Evolutionary conservation across 1,284 basidiomycete genomes (phyloP), one percentile per base, ranked within the genome.

Genomic region (Athelia psychrophila): DNA sequence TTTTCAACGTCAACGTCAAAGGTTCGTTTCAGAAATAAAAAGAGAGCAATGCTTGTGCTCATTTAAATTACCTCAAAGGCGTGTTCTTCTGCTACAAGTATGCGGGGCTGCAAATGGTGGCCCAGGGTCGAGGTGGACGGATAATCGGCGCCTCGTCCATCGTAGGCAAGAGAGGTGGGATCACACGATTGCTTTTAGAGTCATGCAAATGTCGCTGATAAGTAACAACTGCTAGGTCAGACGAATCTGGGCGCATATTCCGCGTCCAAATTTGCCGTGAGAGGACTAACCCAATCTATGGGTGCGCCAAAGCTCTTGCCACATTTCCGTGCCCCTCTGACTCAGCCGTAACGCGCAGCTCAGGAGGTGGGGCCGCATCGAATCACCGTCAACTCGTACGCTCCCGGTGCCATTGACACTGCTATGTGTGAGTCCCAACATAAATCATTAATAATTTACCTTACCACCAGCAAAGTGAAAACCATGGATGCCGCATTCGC

Each of bases 111-210:
- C 62, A 64, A 51, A 61, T 66, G 62, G 64, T 70, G 52, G 55
- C 58, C 47, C 67, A 65, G 51, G 64, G 59, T 16, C 36, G 57
- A 2, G 70, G 73, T 10, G 74, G 74, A 3, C 56, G 70, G 30
- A 67, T 76, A 3, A 64, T 77, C 19, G 72, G 71, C 23, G 65
- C 68, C 10, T 67, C 68, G 30, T 72, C 70, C n/a, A 51, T 65
- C 1, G 59, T 59, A 0, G 68, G 70, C 3, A 68, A 71, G 53
- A 61, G 60, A 61, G 67, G 70, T 63, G 48, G 44, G 42, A 15
- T 35, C 33, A 22, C 42, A 16, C 20, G 22, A 44, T 10, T 44
- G 42, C 42, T 10, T 22, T 15, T 10, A 10, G 12, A 20, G 42
- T 44, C 13, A 22, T 16, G n/a, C n/a, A n/a, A n/a, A n/a, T n/a